Evolutionary conservation across 2,329 filamentous ascomycete genomes (phyloP), one percentile per base, ranked within the genome.

Genomic region (Paecilomyces variotii): DNA sequence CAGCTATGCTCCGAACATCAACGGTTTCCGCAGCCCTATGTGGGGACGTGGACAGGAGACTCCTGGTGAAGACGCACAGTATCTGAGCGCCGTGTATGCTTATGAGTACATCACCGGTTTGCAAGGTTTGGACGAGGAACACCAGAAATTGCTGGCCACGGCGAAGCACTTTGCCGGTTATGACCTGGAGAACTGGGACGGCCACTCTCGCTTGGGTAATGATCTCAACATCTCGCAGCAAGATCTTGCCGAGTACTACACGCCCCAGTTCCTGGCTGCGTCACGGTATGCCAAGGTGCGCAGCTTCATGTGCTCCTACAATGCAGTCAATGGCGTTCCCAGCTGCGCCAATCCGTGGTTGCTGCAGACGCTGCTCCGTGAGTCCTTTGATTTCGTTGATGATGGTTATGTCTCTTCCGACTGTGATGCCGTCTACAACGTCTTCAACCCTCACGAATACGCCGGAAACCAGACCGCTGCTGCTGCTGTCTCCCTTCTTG

Each of bases 241-340:
- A 63, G 87, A 90, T 60, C 72, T 89, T 3, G 78, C 81, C 0
- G 86, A 88, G 64, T 89, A 88, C 71, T 89, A 87, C 65, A 77
- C 87, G 49, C 85, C 83, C 0, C 80, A 85, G 0, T 89, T 89
- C 73, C 77, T 86, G 65, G 79, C 79, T 68, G 88, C 86, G 69
- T 83, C 80, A 52, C 77, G 81, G 10, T 82, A 86, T 65, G 79
- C 80, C 2, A 78, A 80, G 53, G 81, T 82, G 2, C 77, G 78
- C 14, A 85, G 84, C 34, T 76, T 86, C 62, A 86, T 86, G 84
- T 85, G 83, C 64, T 80, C 79, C 0, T 86, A 86, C 68, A 86
- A 89, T 62, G 75, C 84, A 0, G 77, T 89, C 49, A 87, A 89
- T 58, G 87, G 87, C 0, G 78, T 84, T 0, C 86, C 87, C 0